Evolutionary conservation across 2,329 filamentous ascomycete species (phyloP).

Genomic region (Aureobasidium uvarum): DNA sequence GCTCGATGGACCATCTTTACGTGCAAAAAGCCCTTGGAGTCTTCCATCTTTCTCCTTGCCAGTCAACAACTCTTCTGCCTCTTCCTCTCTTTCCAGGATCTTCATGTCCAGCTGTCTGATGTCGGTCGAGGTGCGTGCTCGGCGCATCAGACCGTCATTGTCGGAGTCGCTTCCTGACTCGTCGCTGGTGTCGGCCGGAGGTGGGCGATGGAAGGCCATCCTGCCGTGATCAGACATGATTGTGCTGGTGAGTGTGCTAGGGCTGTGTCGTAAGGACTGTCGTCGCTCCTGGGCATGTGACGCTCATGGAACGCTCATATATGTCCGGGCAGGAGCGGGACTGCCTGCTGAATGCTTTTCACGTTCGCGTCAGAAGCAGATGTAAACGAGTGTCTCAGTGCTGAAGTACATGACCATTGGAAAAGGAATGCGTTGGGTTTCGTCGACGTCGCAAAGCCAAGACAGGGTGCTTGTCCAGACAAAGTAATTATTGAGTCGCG

Average conservation of each 20-base stretch:
- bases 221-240: slow-evolving; percentile 27
- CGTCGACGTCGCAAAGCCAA: not conserved
- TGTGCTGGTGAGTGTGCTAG: not conserved
- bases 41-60: slow-evolving; percentile 31
- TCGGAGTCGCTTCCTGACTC: slow-evolving; percentile 30
- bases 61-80: slow-evolving; percentile 46
- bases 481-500: not conserved
- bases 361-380: not conserved
- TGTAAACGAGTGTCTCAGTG: not conserved
- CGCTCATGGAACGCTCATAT: not conserved
- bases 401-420: not conserved
- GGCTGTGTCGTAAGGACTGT: not conserved
- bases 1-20: slow-evolving; percentile 30
- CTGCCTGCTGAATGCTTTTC: not conserved
- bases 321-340: not conserved
- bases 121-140: slow-evolving; percentile 40
- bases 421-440: slow-evolving; percentile 1
- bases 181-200: slow-evolving; percentile 17
- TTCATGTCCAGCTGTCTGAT: slow-evolving; percentile 41
- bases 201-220: slow-evolving; percentile 26
- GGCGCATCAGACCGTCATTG: slow-evolving; percentile 31
- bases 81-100: slow-evolving; percentile 48
- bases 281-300: not conserved
- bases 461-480: not conserved
- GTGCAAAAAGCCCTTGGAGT: slow-evolving; percentile 34